Base-by-base conservation (phyloP, 1,139 yeast species). In the Saccharomycopsis phalli region DNA sequence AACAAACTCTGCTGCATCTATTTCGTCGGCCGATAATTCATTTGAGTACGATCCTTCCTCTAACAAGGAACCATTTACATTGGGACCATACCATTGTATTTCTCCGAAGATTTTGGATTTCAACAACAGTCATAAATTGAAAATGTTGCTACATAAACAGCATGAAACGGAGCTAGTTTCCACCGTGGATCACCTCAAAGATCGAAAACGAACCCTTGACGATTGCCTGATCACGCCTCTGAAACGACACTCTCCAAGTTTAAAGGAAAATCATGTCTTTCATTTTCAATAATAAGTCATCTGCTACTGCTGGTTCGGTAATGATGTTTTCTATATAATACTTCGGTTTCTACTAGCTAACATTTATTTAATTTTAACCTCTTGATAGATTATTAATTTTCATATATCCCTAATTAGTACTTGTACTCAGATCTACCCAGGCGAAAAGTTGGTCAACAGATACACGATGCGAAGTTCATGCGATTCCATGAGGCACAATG, bases 191-290 rank as follows among this genome's bases (percentile, higher is more conserved):
- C 39, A 38, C 4, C 39, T 35, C 29, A 38, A 34, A 26, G 42
- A 41, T 11, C 38, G 39, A 28, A 42, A 42, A 19, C 27, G 45
- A 18, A 20, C 7, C 20, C 39, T 39, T 11, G 36, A 26, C 14
- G 25, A 20, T 3, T 30, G 13, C 8, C 27, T 17, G 6, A 17
- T 20, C 11, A 34, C 3, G 34, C 8, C 14, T 19, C 17, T 34
- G n/a, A 42, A 42, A 21, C 39, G 45, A 42, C 40, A 35, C 8
- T 42, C 45, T 11, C 45, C 45, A n/a, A 42, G 35, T 17, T 13
- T 40, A 18, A 31, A 28, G 20, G 35, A 34, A 16, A 40, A 40
- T 21, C 36, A 40, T 22, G 36, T 40, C 10, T 36, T 31, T 30
- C 31, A 40, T 20, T 40, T 35, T 25, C 23, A 31, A n/a, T 30